A percentile compares a stretch with the other conserved stretches of the same genome.
Conservation (phyloP, 1,284 basidiomycete species). For the Melampsora americana region DNA sequence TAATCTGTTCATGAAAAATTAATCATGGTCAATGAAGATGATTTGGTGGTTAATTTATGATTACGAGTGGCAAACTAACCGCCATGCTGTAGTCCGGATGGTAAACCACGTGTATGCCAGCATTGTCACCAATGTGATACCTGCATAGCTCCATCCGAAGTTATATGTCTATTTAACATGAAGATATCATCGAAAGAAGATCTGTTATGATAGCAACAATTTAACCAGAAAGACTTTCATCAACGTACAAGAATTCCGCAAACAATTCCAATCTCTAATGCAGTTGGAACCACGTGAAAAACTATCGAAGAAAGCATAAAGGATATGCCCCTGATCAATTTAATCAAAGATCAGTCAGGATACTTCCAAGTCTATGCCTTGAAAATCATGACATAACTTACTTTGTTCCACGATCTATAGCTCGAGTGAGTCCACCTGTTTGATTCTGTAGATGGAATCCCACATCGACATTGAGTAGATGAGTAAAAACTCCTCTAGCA, state of each 20-base stretch:
- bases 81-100: slow-evolving; percentile 43
- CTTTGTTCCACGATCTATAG: slow-evolving; percentile 44
- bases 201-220: neutral
- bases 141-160: slow-evolving; percentile 42
- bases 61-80: slow-evolving; percentile 15
- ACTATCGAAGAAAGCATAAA: slow-evolving; percentile 44
- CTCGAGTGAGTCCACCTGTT: slow-evolving; percentile 41
- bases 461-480: slow-evolving; percentile 41
- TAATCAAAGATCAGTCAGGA: neutral
- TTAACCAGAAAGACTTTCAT: neutral
- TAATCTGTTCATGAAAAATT: slow-evolving; percentile 7
- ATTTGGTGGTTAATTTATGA: neutral
- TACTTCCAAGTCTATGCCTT: neutral
- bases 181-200: neutral
- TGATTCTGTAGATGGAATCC: slow-evolving; percentile 41
- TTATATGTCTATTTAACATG: slow-evolving; percentile 34
- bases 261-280: slow-evolving; percentile 44
- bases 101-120: slow-evolving; percentile 41
- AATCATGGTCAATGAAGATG: neutral
- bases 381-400: neutral
- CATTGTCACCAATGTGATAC: slow-evolving; percentile 39
- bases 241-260: slow-evolving; percentile 37
- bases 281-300: slow-evolving; percentile 43
- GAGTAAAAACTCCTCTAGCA: slow-evolving; percentile 35
- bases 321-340: slow-evolving; percentile 28